phyloP scores from a whole-genome alignment of 305 asterid species.

The Fraxinus greggii region DNA sequence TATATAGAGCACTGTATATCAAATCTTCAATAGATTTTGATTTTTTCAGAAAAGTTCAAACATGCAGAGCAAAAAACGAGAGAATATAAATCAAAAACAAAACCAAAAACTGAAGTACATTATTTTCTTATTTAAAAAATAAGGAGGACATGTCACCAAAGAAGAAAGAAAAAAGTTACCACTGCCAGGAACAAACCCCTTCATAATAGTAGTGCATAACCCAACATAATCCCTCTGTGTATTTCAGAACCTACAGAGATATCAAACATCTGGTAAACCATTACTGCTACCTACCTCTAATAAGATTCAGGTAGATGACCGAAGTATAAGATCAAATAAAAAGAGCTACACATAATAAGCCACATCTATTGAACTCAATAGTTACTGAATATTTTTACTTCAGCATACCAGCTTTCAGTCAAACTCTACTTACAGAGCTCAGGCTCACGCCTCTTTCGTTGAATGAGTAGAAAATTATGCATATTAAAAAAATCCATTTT shows the following conservation, averaged over 20 bases:
- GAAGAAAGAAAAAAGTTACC: slow-evolving; percentile 47
- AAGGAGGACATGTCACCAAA: slow-evolving; percentile 4
- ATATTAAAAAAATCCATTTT: background rate
- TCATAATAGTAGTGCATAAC: slow-evolving; percentile 97
- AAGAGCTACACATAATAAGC: background rate
- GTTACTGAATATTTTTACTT: background rate
- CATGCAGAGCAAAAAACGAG: background rate
- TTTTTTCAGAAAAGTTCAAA: background rate
- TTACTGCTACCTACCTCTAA: background rate
- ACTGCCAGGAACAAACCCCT: slow-evolving; percentile 99
- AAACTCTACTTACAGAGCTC: background rate
- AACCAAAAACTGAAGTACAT: background rate
- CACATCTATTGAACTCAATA: background rate
- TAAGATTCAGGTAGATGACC: background rate
- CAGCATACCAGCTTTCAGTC: background rate
- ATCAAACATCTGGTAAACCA: slow-evolving; percentile 7
- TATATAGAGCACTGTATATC: background rate
- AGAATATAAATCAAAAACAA: background rate
- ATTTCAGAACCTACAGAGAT: slow-evolving; percentile 65
- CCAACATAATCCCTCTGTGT: slow-evolving; percentile 96
- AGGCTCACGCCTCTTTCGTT: background rate
- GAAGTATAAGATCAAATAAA: background rate
- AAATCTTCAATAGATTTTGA: background rate
- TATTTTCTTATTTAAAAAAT: background rate
- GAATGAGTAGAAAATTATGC: background rate